Base-by-base conservation (phyloP, 2,329 filamentous ascomycete species). In the Verticillium longisporum region DNA sequence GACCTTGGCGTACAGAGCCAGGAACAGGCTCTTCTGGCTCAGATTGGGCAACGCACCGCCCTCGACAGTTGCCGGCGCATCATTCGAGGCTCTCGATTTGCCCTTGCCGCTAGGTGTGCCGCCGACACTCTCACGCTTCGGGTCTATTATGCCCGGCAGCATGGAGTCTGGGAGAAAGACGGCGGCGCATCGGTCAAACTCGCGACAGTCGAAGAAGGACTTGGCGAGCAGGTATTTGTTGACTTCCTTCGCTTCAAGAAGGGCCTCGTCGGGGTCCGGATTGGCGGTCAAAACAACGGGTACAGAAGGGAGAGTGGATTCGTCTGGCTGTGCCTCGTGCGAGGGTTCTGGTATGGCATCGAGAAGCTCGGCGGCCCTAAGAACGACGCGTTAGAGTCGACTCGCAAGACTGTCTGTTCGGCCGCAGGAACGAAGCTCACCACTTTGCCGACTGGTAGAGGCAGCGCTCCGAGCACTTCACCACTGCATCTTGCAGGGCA, bases 401-500 rank as follows among this genome's bases (percentile, higher is more conserved):
- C 38, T n/a, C 18, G 41, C 37, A 34, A 37, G 57, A 55, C 32
- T 55, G 31, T 18, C 26, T 32, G 21, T 6, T 26, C 3, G 2
- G 32, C 37, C 15, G 21, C 55, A 38, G 34, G 41, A 4, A 32
- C 26, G 9, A 3, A 56, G 57, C 69, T 61, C 73, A 97, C 95
- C 95, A 99, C 86, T 98, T 98, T 33, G 95, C 89, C 6, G 94
- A 95, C 70, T 97, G 93, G 71, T 97, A 98, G 13, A 99, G 83
- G 74, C 95, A 97, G 73, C 95, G 83, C 73, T 99, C 95, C 1
- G 92, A 96, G 77, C 93, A 98, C 72, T 92, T 92, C 31, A 95
- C 83, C 3, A 95, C 88, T 34, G 94, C 92, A 69, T 92, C 89
- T 73, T 96, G 91, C 54, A 97, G 82, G 37, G 91, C 86, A 41